Conservation (phyloP, 179 eudicot genomes). For the Silene noctiflora region DNA sequence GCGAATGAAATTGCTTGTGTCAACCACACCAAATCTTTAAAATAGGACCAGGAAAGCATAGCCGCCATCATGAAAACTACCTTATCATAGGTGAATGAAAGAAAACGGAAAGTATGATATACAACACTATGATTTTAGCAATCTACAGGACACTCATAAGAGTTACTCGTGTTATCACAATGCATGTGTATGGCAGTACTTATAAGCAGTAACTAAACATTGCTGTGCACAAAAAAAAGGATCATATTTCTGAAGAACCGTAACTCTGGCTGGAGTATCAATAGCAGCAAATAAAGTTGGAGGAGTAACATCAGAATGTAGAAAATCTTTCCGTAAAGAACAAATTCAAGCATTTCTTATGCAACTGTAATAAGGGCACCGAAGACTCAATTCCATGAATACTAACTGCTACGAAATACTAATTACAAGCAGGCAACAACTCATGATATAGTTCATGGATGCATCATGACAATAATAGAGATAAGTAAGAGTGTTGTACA, state of each 20-base stretch:
- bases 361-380: not conserved
- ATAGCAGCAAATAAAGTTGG: not conserved
- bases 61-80: not conserved
- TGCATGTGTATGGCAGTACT: not conserved
- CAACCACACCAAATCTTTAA: not conserved
- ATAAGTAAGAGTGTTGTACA: not conserved
- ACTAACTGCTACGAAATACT: not conserved
- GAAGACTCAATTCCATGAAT: not conserved
- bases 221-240: not conserved
- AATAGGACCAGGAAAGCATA: not conserved
- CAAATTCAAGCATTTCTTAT: not conserved
- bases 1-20: slow-evolving; percentile 3
- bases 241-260: not conserved
- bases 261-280: not conserved
- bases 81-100: not conserved
- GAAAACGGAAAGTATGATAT: not conserved
- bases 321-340: not conserved
- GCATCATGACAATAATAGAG: slow-evolving; percentile 1
- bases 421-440: not conserved
- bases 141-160: not conserved
- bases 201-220: not conserved
- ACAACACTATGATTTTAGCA: not conserved
- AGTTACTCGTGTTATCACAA: not conserved
- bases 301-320: not conserved
- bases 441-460: slow-evolving; percentile 9